Evolutionary conservation across 805 yeast species (phyloP), one percentile per base, ranked within the genome.

Genomic region (Nematodospora valgi): DNA sequence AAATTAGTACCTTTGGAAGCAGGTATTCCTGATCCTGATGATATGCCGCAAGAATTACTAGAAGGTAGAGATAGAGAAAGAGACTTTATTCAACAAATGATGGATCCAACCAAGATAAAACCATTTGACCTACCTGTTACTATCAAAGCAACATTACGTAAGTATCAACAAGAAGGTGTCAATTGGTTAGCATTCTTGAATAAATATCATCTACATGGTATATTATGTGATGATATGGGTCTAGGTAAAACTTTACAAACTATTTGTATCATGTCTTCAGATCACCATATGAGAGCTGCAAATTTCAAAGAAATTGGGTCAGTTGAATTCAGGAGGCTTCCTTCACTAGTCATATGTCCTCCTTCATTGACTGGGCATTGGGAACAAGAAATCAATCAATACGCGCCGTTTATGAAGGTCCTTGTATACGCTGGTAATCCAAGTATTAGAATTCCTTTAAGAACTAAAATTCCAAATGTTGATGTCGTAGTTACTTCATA

Each of bases 221-320:
- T 93, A 51, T 68, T 93, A 32, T 93, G 98, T 77, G 99, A 93
- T 58, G 99, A 93, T 78, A 93, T 93, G 99, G 99, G 99, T 5
- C 71, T 93, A 20, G 99, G 99, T 34, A 93, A 93, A 57, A 93
- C 99, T 0, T 70, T 93, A 41, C 99, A 93, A 60, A 89, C 98
- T 0, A 89, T 93, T 52, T 93, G 98, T 62, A 91, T 94, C 46
- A 88, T 93, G 35, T 86, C 98, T 0, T 86, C 97, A 54, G 98
- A 93, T 52, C 98, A 93, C 51, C 86, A 88, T 49, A 49, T 86
- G 45, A 76, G 98, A 45, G 80, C 78, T 8, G 83, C 83, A 46
- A 82, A 81, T 45, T 85, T 70, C 56, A 69, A 62, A 6, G 61
- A 70, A 41, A 79, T 95, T 0, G 58, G 72, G 21, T 70, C 82